phyloP scores from a whole-genome alignment of 2,329 filamentous ascomycete genomes.

The Lasiodiplodia theobromae region DNA sequence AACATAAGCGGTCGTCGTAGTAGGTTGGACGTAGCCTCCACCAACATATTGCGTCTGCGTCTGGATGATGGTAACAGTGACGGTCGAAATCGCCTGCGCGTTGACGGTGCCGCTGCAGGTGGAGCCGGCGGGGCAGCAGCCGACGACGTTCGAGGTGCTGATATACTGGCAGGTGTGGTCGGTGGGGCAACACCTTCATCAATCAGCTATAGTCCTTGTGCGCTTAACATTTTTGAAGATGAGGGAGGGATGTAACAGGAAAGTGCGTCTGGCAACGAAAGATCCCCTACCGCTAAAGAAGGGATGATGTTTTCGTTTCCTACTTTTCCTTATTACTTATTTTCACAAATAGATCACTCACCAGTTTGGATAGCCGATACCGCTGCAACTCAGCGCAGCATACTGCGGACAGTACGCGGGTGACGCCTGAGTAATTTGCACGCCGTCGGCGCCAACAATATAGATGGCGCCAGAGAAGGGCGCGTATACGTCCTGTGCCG shows the following conservation, averaged over 20 bases:
- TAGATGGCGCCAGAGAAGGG: constrained; percentile 51
- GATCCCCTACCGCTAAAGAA: not conserved
- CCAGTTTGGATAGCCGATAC: constrained; percentile 52
- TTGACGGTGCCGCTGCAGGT: constrained; percentile 44
- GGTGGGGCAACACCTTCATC: constrained; percentile 45
- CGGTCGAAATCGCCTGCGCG: constrained; percentile 43
- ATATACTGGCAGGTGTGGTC: constrained; percentile 44
- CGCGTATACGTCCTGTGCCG: constrained; percentile 39
- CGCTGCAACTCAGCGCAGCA: constrained; percentile 51
- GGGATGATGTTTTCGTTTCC: not conserved
- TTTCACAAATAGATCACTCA: constrained; percentile 33
- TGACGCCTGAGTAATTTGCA: constrained; percentile 43
- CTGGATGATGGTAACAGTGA: constrained; percentile 41
- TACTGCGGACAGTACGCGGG: constrained; percentile 43
- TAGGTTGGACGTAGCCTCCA: constrained; percentile 35
- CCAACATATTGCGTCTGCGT: constrained; percentile 26
- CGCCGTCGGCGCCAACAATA: constrained; percentile 34
- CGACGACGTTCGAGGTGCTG: constrained; percentile 43
- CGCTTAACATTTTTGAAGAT: not conserved
- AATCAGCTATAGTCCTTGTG: not conserved
- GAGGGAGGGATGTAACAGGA: not conserved
- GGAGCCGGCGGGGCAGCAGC: constrained; percentile 47
- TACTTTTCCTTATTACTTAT: not conserved
- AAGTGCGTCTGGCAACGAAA: not conserved
- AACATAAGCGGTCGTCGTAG: constrained; percentile 37